Percentiles rank a stretch among this genome's conserved stretches.
Conservation (phyloP, 345 rosid species). For the Eucalyptus erythrocorys region DNA sequence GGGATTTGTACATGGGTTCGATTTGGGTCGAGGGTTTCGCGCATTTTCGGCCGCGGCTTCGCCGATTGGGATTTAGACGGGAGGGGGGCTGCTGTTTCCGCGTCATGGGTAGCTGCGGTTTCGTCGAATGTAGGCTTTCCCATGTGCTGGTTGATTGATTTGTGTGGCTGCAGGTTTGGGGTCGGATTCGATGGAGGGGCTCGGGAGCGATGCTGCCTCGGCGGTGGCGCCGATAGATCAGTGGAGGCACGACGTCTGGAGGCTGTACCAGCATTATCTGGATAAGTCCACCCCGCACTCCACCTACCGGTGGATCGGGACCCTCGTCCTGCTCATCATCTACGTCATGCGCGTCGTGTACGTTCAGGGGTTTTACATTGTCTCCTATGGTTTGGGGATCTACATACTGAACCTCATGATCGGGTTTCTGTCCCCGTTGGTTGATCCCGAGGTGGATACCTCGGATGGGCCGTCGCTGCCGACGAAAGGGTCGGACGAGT, state of each 20-base stretch:
- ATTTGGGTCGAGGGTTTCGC: not conserved
- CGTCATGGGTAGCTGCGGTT: not conserved
- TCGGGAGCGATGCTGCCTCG: conserved; percentile 49
- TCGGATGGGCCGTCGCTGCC: conserved; percentile 83
- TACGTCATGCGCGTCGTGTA: conserved; percentile 64
- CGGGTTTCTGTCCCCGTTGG: conserved; percentile 90
- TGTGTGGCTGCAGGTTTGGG: not conserved
- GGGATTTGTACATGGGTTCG: not conserved
- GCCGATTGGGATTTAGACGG: not conserved
- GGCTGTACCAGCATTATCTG: conserved; percentile 74
- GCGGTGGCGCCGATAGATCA: conserved; percentile 51
- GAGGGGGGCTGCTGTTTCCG: not conserved
- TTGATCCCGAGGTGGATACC: conserved; percentile 73
- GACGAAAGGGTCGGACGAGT: conserved; percentile 93
- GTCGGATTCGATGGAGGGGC: conserved; percentile 52
- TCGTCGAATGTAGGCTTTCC: not conserved
- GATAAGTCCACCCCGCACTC: conserved; percentile 87
- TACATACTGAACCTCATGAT: conserved; percentile 80
- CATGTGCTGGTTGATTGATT: not conserved
- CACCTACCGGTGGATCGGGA: conserved; percentile 78
- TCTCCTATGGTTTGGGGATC: conserved; percentile 89
- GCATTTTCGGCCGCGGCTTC: not conserved
- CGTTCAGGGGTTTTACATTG: conserved; percentile 77
- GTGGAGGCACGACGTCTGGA: conserved; percentile 66
- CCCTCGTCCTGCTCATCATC: conserved; percentile 30